Conservation (phyloP, 169 alveolate genomes). For the Plasmodium sp. region DNA sequence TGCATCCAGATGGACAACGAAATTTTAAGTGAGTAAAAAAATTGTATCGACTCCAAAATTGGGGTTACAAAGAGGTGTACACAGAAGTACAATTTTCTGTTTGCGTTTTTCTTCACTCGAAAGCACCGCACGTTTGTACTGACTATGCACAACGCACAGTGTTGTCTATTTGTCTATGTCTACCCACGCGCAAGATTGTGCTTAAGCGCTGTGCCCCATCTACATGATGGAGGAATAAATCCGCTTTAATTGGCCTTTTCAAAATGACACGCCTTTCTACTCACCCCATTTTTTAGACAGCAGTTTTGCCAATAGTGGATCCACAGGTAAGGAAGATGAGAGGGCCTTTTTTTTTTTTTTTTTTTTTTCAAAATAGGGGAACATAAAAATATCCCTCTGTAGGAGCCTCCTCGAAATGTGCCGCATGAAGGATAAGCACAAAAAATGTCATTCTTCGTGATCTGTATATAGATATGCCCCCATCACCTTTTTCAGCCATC, state of each 20-base stretch:
- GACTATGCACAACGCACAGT: neutral
- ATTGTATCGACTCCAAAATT: neutral
- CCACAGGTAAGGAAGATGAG: constrained; percentile 33
- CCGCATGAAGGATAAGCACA: neutral
- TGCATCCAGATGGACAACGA: constrained; percentile 67
- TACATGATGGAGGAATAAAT: neutral
- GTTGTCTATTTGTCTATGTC: neutral
- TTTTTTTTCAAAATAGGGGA: neutral
- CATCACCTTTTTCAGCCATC: constrained; percentile 28
- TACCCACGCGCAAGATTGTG: neutral
- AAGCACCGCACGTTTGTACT: neutral
- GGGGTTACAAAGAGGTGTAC: neutral
- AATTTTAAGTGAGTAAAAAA: constrained; percentile 35
- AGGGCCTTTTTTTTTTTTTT: neutral
- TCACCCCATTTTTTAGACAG: constrained; percentile 23
- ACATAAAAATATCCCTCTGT: neutral
- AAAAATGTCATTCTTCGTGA: neutral
- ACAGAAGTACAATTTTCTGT: neutral
- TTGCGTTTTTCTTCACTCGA: neutral
- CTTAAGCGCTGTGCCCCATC: neutral
- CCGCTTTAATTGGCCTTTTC: neutral
- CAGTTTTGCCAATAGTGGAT: constrained; percentile 57
- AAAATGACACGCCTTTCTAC: neutral
- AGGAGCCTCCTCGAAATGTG: neutral
- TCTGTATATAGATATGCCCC: neutral